Evolutionary conservation across 805 yeast genomes (phyloP), one percentile per base, ranked within the genome.

Genomic region (Ogataea polymorpha): DNA sequence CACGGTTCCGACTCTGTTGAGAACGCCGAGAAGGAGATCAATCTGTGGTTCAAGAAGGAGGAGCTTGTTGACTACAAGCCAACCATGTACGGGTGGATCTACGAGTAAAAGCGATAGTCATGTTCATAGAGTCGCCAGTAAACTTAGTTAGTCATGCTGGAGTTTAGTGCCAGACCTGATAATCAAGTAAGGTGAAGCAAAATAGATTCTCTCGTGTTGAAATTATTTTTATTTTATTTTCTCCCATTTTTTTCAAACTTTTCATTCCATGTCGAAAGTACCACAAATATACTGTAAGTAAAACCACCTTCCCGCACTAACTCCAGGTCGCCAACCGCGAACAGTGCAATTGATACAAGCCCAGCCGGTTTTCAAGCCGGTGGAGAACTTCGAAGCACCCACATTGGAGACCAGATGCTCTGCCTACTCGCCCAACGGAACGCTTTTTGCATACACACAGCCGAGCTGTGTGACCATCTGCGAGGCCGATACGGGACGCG

Each of bases 1-100:
- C 99, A 93, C 80, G 99, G 99, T 71, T 91, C 98, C 58, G 99
- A 93, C 80, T 89, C 98, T 52, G 99, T 93, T 63, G 99, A 91
- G 76, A 76, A 83, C 59, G 99, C 99, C 63, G 72, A 88, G 71
- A 86, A 86, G 79, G 99, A 93, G 80, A 93, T 93, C 59, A 82
- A 66, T 57, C 79, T 93, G 65, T 93, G 99, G 99, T 93, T 93
- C 90, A 88, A 88, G 83, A 77, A 82, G 71, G 96, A 89, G 71
- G 99, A 93, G 79, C 74, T 93, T 62, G 86, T 82, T 63, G 86
- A 83, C 61, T 93, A 89, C 93, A 85, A 83, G 72, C 82, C 91
- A 55, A 78, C 95, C 67, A 65, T 79, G 71, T 70, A 74, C 75
- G 77, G 80, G 54, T 89, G 97, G 96, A 77, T 93, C 71, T 93